Base-by-base conservation (phyloP, 1,284 basidiomycete genomes). In the Papiliotrema laurentii region DNA sequence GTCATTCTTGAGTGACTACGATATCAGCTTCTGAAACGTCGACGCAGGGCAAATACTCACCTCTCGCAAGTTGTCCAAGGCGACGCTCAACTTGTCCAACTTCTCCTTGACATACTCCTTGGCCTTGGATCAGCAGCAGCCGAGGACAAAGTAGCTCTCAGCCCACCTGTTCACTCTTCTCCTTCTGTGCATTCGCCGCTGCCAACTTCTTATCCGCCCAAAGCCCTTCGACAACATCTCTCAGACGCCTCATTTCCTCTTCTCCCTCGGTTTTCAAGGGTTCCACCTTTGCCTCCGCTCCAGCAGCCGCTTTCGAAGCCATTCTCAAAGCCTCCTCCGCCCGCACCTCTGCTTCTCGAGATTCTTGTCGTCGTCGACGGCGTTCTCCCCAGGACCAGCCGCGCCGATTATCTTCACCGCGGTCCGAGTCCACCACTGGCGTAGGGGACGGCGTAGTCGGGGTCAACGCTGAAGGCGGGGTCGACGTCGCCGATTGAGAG, bases 71-170 rank as follows among this genome's bases (percentile, higher is more conserved):
- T 47, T 50, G 21, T 63, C 61, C 1, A 65, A 48, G 11, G 59
- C 56, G 1, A 30, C 45, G 28, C 54, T 56, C 9, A 65, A 45
- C 45, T 50, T 61, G 18, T 65, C 63, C 5, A 65, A 40, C 47
- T 59, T 65, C 43, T 65, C 56, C 35, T 47, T 34, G 3, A 61
- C 61, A 30, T 52, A 61, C 30, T 65, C 58, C 37, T 6, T 22
- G 37, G 6, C 22, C 19, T 31, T 49, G 52, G 9, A 57, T 57
- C 58, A 60, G 35, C 21, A 41, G 2, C 14, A 37, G 14, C n/a
- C 3, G 9, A 19, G 5, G 13, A 33, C 4, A 21, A 14, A 45
- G 9, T 26, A 1, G 34, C 16, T 31, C 14, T 35, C 13, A 36
- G 52, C 58, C 38, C 35, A 61, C 58, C 47, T 52, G 51, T 13